phyloP scores from a whole-genome alignment of 2,329 filamentous ascomycete genomes.

The Fusarium duplospermum region DNA sequence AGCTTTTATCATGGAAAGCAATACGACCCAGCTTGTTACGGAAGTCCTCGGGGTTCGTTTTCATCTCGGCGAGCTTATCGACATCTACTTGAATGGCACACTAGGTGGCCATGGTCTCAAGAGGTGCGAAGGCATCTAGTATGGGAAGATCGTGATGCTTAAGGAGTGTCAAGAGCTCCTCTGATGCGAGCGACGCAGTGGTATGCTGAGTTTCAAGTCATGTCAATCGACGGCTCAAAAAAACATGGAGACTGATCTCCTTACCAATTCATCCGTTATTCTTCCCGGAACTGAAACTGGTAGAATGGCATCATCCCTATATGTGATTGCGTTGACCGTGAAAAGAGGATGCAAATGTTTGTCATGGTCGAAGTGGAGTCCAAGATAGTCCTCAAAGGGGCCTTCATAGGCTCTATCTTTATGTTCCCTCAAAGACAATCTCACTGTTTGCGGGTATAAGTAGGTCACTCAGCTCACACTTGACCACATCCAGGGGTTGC shows the following conservation, averaged over 20 bases:
- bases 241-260: not conserved
- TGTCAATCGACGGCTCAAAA: not conserved
- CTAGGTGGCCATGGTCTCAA: conserved; percentile 62
- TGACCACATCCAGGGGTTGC: conserved; percentile 58
- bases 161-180: conserved; percentile 8
- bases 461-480: conserved; percentile 62
- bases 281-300: conserved; percentile 26
- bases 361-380: not conserved
- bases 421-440: conserved; percentile 62
- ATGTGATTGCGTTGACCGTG: conserved; percentile 26
- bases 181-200: conserved; percentile 12
- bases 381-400: conserved; percentile 55
- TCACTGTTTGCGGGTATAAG: conserved; percentile 61
- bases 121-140: conserved; percentile 56
- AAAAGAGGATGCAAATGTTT: conserved; percentile 10
- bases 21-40: conserved; percentile 18
- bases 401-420: conserved; percentile 56
- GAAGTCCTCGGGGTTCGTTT: conserved; percentile 16
- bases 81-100: conserved; percentile 66
- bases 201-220: not conserved
- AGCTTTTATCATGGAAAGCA: conserved; percentile 14
- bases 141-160: conserved; percentile 52
- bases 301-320: conserved; percentile 26
- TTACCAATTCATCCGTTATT: conserved; percentile 12
- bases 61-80: conserved; percentile 60